phyloP scores from a whole-genome alignment of 2,329 filamentous ascomycete species.

The Teratosphaeria destructans region DNA sequence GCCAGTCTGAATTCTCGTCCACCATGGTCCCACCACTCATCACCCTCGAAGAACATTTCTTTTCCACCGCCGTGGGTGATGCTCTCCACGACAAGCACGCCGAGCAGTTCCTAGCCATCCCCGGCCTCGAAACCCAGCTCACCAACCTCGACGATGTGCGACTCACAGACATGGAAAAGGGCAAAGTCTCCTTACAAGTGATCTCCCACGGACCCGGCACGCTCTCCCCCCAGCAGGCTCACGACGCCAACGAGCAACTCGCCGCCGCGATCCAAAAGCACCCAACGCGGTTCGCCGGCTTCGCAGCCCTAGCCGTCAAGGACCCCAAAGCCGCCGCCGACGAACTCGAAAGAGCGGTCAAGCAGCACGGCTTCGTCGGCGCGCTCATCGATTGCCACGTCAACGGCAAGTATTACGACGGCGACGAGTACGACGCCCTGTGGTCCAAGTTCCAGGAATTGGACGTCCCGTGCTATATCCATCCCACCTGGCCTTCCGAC shows the following conservation, averaged over 20 bases:
- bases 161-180: conserved; percentile 24
- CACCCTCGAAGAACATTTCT: conserved; percentile 28
- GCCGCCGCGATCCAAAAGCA: conserved; percentile 19
- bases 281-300: conserved; percentile 22
- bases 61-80: conserved; percentile 20
- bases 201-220: conserved; percentile 26
- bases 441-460: conserved; percentile 30
- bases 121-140: conserved; percentile 19
- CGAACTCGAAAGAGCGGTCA: conserved; percentile 25
- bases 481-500: conserved; percentile 35
- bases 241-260: conserved; percentile 25
- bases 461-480: conserved; percentile 43
- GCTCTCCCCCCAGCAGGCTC: conserved; percentile 17
- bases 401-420: conserved; percentile 26
- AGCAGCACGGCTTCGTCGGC: conserved; percentile 24
- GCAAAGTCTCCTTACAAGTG: conserved; percentile 24
- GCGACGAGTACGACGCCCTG: conserved; percentile 20
- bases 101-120: conserved; percentile 25
- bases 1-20: neutral
- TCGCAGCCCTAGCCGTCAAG: conserved; percentile 25
- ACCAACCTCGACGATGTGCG: conserved; percentile 19
- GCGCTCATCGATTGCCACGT: conserved; percentile 28
- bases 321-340: conserved; percentile 21
- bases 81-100: conserved; percentile 18
- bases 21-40: conserved; percentile 25